Conservation (phyloP, 192 early-diverging fungal species). For the Coemansia sp. region DNA sequence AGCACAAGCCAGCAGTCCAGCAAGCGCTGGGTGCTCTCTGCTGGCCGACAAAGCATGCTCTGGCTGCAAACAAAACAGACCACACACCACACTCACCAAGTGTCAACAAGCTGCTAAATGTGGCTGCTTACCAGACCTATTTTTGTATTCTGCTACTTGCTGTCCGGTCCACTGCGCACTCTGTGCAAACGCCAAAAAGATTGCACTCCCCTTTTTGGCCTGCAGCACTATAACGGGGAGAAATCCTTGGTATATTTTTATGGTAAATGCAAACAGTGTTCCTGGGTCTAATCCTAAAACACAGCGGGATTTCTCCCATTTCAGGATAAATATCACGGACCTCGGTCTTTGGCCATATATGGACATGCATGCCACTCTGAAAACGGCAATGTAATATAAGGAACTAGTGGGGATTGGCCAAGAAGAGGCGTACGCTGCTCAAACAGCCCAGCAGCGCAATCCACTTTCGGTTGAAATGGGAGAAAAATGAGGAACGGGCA, state of each 20-base stretch:
- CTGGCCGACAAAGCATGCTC: neutral
- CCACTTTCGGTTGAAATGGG: neutral
- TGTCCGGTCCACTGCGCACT: too few species aligned
- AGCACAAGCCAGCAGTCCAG: neutral
- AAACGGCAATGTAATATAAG: neutral
- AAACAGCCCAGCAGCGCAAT: neutral
- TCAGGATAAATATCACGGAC: neutral
- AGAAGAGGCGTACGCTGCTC: neutral
- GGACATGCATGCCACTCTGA: neutral
- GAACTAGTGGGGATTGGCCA: neutral
- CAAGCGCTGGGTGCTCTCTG: too few species aligned
- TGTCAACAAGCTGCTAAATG: neutral
- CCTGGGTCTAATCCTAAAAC: neutral
- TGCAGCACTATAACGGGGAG: too few species aligned
- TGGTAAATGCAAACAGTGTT: neutral
- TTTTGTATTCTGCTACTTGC: too few species aligned
- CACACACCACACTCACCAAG: neutral
- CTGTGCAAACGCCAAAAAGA: neutral
- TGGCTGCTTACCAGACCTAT: neutral
- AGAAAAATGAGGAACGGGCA: neutral
- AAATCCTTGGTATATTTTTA: too few species aligned
- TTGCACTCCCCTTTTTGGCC: neutral
- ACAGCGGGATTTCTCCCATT: neutral
- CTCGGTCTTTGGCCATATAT: neutral
- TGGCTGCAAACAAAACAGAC: neutral